Percentiles rank a stretch among this genome's conserved stretches.
phyloP scores from a whole-genome alignment of 208 protist genomes.

The Leishmania tarentolae region DNA sequence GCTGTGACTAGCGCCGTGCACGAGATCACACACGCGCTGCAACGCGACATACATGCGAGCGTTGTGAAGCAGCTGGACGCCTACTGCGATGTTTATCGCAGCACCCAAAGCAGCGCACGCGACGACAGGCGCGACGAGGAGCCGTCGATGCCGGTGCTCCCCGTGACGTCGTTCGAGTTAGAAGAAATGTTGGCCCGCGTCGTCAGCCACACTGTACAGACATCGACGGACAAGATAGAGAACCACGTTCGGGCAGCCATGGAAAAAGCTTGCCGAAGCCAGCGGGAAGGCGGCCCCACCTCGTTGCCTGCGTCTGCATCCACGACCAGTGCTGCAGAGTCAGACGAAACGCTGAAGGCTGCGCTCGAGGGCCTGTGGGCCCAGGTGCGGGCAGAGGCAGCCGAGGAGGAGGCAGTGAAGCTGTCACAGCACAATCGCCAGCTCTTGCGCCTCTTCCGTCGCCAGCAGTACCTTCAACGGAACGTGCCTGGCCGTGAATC shows the following conservation, averaged over 20 bases:
- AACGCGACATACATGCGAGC: constrained; percentile 13
- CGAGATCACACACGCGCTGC: constrained; percentile 3
- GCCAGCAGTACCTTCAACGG: constrained; percentile 30
- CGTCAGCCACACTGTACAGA: constrained; percentile 15
- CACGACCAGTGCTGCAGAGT: neutral
- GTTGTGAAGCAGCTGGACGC: constrained; percentile 26
- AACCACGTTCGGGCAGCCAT: constrained; percentile 24
- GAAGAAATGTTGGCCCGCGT: constrained; percentile 35
- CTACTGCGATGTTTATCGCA: constrained; percentile 35
- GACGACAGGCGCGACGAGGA: neutral
- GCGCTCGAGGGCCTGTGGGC: constrained; percentile 31
- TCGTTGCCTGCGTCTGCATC: neutral
- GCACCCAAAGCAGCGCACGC: neutral
- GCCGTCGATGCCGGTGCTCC: constrained; percentile 27
- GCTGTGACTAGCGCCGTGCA: neutral
- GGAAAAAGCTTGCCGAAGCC: constrained; percentile 3
- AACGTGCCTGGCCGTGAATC: neutral
- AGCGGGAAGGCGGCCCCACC: neutral
- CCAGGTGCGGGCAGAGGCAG: constrained; percentile 27
- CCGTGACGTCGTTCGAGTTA: constrained; percentile 35
- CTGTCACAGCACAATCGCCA: constrained; percentile 35
- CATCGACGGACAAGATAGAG: constrained; percentile 7
- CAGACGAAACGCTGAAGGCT: constrained; percentile 17
- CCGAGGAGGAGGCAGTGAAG: constrained; percentile 31
- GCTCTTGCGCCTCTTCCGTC: constrained; percentile 29